Evolutionary conservation across 2,329 filamentous ascomycete species (phyloP).

Genomic region (Stagonosporopsis vannaccii): DNA sequence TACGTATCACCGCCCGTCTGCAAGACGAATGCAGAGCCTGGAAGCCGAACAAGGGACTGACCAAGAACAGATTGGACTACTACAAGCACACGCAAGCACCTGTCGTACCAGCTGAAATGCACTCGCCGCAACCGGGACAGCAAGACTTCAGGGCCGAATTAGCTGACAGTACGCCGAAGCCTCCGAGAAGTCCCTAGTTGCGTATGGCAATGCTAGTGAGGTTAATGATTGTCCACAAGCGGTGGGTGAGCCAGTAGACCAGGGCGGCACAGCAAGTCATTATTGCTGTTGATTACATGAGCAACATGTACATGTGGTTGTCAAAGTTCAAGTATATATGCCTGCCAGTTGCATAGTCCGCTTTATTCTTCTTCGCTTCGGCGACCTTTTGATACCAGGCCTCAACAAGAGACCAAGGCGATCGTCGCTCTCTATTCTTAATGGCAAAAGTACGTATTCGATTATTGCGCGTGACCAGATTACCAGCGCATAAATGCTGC

Average conservation of each 20-base stretch:
- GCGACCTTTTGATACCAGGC: conserved; percentile 15
- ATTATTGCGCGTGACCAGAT: neutral
- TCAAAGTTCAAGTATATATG: conserved; percentile 1
- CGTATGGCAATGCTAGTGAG: neutral
- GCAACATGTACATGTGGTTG: neutral
- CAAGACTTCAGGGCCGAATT: conserved; percentile 36
- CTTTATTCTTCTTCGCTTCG: conserved; percentile 4
- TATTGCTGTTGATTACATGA: neutral
- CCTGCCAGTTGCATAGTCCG: neutral
- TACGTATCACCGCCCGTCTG: conserved; percentile 18
- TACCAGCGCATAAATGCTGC: too few species aligned
- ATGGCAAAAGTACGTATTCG: neutral
- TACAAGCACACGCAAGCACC: conserved; percentile 27
- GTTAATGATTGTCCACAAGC: neutral
- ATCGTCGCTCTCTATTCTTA: conserved; percentile 2
- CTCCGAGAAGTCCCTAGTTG: conserved; percentile 1
- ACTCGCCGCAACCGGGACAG: conserved; percentile 30
- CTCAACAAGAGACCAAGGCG: neutral
- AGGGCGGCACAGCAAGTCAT: neutral
- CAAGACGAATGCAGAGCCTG: neutral
- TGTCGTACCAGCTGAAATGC: conserved; percentile 28
- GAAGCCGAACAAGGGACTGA: conserved; percentile 4
- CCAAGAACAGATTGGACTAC: conserved; percentile 27
- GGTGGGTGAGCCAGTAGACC: too few species aligned
- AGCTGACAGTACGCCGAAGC: conserved; percentile 27